Evolutionary conservation across 1,284 basidiomycete genomes (phyloP).

Genomic region (Ceratorhiza oryzae-sativae): DNA sequence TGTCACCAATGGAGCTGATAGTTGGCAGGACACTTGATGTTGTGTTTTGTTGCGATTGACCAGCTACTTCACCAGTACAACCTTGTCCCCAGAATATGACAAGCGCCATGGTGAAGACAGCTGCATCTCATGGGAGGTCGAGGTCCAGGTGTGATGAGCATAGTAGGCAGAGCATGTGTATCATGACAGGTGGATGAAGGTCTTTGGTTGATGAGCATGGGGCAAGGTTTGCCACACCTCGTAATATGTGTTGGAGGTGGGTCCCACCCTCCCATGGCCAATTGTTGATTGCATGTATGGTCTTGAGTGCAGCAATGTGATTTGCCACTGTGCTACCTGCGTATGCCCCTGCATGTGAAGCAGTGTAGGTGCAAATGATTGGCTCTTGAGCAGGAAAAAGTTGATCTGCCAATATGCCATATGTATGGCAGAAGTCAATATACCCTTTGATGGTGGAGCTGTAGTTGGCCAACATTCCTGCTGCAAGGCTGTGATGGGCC

Average conservation of each 20-base stretch:
- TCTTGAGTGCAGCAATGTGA: conserved; percentile 44
- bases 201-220: conserved; percentile 43
- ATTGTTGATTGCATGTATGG: conserved; percentile 48
- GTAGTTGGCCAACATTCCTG: conserved; percentile 6
- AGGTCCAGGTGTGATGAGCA: conserved; percentile 6
- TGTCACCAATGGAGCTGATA: not conserved
- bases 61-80: conserved; percentile 30
- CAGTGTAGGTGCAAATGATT: conserved; percentile 47
- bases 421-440: conserved; percentile 35
- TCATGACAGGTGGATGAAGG: not conserved
- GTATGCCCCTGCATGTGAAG: conserved; percentile 42
- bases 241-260: conserved; percentile 45
- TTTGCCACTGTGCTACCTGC: conserved; percentile 44
- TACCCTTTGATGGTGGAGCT: not conserved
- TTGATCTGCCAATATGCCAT: conserved; percentile 39
- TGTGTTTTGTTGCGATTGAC: not conserved
- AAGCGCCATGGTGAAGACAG: conserved; percentile 5
- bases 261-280: conserved; percentile 45
- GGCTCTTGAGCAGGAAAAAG: conserved; percentile 47
- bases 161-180: not conserved
- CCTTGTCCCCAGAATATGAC: conserved; percentile 34
- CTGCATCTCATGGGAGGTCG: conserved; percentile 1
- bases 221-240: conserved; percentile 46
- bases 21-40: not conserved
- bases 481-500: not conserved